Percentiles rank a stretch among this genome's conserved stretches.
Evolutionary conservation across 1,284 basidiomycete species (phyloP).

Genomic region (Cryptococcus maquisensis): DNA sequence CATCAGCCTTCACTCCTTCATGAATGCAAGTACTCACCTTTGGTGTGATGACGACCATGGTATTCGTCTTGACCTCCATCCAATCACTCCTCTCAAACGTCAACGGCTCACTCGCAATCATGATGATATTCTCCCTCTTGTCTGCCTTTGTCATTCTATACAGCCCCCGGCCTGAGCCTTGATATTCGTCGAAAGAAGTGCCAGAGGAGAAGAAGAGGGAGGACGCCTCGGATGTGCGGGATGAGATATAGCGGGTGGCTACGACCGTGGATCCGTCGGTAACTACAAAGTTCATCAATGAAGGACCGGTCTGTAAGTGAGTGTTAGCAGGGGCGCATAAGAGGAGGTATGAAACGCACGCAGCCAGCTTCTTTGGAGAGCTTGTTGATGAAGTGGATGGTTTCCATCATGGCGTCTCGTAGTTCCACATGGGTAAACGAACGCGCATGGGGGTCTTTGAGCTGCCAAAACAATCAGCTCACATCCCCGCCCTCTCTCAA

Average conservation of each 20-base stretch:
- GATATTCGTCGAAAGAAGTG: conserved; percentile 87
- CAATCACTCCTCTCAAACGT: conserved; percentile 69
- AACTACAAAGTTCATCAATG: conserved; percentile 92
- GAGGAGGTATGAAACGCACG: conserved; percentile 46
- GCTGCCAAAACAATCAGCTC: conserved; percentile 50
- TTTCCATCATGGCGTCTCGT: conserved; percentile 76
- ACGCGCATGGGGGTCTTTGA: conserved; percentile 69
- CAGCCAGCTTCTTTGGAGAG: conserved; percentile 70
- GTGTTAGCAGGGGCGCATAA: background rate
- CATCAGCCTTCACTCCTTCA: background rate
- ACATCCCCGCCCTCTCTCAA: no score
- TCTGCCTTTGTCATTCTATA: conserved; percentile 95
- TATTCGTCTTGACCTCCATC: conserved; percentile 94
- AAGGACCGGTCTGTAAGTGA: conserved; percentile 57
- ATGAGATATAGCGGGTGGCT: conserved; percentile 91
- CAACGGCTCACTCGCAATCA: conserved; percentile 87
- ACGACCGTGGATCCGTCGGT: conserved; percentile 91
- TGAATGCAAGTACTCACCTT: conserved; percentile 57
- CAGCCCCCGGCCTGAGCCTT: conserved; percentile 62
- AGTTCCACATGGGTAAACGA: conserved; percentile 46
- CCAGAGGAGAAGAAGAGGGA: conserved; percentile 95
- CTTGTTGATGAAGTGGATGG: conserved; percentile 70
- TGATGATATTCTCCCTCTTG: conserved; percentile 80
- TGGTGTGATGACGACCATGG: conserved; percentile 83
- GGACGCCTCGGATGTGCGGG: conserved; percentile 84